Conservation (phyloP, 192 early-diverging fungal species). For the Powellomyces hirtus region DNA sequence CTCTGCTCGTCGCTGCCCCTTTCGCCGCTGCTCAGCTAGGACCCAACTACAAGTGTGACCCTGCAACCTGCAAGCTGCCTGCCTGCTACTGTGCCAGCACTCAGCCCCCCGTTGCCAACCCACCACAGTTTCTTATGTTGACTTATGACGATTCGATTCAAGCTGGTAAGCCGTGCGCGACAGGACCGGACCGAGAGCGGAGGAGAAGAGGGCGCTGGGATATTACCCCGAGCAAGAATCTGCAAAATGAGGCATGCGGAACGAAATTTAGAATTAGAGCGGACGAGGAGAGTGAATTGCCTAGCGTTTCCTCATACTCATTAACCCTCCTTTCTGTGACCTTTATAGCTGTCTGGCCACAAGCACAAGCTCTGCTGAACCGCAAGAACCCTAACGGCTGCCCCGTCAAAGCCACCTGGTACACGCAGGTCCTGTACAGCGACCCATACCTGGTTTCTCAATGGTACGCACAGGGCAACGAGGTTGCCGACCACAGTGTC, state of each 20-base stretch:
- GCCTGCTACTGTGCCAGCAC: constrained; percentile 28
- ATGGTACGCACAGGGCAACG: constrained; percentile 41
- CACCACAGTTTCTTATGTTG: constrained; percentile 37
- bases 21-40: constrained; percentile 1
- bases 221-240: no score
- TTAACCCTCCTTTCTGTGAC: no score
- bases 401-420: constrained; percentile 58
- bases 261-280: no score
- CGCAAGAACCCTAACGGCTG: constrained; percentile 60
- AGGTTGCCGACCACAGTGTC: constrained; percentile 38
- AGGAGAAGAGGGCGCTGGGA: no score
- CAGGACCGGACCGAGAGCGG: no score
- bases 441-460: constrained; percentile 28
- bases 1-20: not conserved
- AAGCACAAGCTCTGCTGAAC: constrained; percentile 15
- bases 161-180: no score
- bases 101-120: constrained; percentile 26
- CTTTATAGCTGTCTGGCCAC: constrained; percentile 11
- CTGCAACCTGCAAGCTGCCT: constrained; percentile 28
- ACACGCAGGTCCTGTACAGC: constrained; percentile 54
- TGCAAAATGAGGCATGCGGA: no score
- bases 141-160: constrained; percentile 31
- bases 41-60: constrained; percentile 22
- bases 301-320: no score
- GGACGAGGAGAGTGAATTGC: no score